Percentiles rank a stretch among this genome's conserved stretches.
phyloP scores from a whole-genome alignment of 495 filamentous ascomycete genomes.

The Podospora didyma region DNA sequence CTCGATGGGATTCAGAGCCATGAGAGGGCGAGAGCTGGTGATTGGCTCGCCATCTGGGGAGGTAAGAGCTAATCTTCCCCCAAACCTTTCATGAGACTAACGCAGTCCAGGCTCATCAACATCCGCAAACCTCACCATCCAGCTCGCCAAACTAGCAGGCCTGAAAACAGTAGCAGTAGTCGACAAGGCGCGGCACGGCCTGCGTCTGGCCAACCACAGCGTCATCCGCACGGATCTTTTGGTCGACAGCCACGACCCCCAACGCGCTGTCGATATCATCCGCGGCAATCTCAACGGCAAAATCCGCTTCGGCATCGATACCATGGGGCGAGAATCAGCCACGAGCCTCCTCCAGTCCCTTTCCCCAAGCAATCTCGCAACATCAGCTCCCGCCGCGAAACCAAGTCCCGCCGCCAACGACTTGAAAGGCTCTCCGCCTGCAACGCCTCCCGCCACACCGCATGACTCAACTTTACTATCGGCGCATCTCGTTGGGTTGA shows the following conservation, averaged over 20 bases:
- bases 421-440: conserved; percentile 5
- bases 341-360: conserved; percentile 46
- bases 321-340: conserved; percentile 56
- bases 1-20: conserved; percentile 39
- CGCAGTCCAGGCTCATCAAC: conserved; percentile 61
- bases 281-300: conserved; percentile 47
- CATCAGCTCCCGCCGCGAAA: not conserved
- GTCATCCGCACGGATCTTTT: conserved; percentile 49
- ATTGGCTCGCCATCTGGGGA: conserved; percentile 69
- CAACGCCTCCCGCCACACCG: conserved; percentile 22
- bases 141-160: conserved; percentile 57
- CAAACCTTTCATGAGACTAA: no score
- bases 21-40: conserved; percentile 47
- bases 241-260: conserved; percentile 57
- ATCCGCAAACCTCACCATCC: conserved; percentile 55
- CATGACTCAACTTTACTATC: conserved; percentile 20
- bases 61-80: conserved; percentile 37
- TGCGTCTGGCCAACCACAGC: conserved; percentile 46
- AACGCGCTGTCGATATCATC: conserved; percentile 59
- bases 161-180: conserved; percentile 55
- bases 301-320: conserved; percentile 61
- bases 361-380: conserved; percentile 14
- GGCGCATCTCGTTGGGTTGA: conserved; percentile 58
- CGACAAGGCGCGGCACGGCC: conserved; percentile 58
- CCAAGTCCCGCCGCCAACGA: not conserved